Conservation (phyloP, 140 eudicot species). For the Flaveria floridana region DNA sequence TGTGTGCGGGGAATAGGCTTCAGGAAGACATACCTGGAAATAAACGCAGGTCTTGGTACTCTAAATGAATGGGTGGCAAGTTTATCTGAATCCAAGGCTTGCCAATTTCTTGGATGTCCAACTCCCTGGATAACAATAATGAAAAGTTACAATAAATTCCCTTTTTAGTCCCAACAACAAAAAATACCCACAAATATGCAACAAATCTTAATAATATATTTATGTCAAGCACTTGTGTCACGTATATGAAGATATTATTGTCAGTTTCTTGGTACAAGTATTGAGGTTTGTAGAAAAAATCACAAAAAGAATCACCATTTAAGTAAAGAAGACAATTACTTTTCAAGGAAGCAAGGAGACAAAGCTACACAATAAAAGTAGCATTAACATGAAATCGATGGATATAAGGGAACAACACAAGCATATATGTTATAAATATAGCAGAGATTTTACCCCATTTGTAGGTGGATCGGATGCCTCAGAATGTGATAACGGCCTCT, state of each 20-base stretch:
- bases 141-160: neutral
- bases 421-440: neutral
- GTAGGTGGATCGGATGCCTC: slow-evolving; percentile 54
- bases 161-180: slow-evolving; percentile 5
- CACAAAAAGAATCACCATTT: neutral
- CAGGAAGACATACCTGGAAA: slow-evolving; percentile 54
- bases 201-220: neutral
- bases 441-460: slow-evolving; percentile 54
- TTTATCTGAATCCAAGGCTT: slow-evolving; percentile 61
- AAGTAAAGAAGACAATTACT: neutral
- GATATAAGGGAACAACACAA: neutral
- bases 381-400: slow-evolving; percentile 9
- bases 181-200: neutral
- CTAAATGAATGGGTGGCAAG: slow-evolving; percentile 81
- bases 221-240: neutral
- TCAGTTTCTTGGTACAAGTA: slow-evolving; percentile 19
- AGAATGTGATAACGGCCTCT: slow-evolving; percentile 45
- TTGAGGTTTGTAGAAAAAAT: neutral
- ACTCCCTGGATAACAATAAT: slow-evolving; percentile 47
- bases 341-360: slow-evolving; percentile 14
- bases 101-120: slow-evolving; percentile 60
- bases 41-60: slow-evolving; percentile 56
- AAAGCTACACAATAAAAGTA: neutral
- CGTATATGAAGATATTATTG: neutral
- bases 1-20: neutral